phyloP scores from a whole-genome alignment of 2,329 filamentous ascomycete species.

The Phialophora macrospora region DNA sequence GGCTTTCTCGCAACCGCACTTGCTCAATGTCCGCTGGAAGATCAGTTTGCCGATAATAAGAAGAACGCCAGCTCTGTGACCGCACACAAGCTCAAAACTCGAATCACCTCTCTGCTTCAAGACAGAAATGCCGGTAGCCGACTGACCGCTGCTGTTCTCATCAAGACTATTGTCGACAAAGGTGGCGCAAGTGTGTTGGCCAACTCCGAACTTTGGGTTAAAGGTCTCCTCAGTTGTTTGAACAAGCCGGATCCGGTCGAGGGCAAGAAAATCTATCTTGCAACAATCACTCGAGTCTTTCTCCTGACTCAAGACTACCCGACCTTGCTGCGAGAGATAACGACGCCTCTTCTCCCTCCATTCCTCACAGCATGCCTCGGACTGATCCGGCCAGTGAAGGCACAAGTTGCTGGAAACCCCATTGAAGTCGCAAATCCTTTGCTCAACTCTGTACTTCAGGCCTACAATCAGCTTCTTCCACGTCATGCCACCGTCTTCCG shows the following conservation, averaged over 20 bases:
- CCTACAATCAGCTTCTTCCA: conserved; percentile 74
- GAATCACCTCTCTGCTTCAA: conserved; percentile 76
- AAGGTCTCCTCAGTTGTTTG: conserved; percentile 73
- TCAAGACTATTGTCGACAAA: conserved; percentile 76
- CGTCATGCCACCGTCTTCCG: conserved; percentile 83
- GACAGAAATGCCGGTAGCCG: conserved; percentile 75
- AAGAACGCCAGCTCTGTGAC: conserved; percentile 68
- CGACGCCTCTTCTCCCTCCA: conserved; percentile 75
- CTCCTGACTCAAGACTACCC: conserved; percentile 79
- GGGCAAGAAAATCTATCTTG: conserved; percentile 75
- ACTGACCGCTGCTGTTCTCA: conserved; percentile 76
- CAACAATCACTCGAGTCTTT: conserved; percentile 83
- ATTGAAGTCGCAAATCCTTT: conserved; percentile 50
- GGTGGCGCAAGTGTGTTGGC: conserved; percentile 77
- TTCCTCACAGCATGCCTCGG: conserved; percentile 77
- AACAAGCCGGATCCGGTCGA: conserved; percentile 77
- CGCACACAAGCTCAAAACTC: conserved; percentile 80
- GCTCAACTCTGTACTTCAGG: conserved; percentile 70
- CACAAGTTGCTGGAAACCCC: conserved; percentile 20
- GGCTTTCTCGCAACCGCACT: conserved; percentile 67
- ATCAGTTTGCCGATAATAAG: conserved; percentile 63
- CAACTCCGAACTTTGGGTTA: conserved; percentile 74
- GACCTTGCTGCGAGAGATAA: conserved; percentile 83
- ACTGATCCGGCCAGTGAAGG: conserved; percentile 53
- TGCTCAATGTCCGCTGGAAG: conserved; percentile 59